phyloP scores from a whole-genome alignment of 345 rosid species.

The Lagerstroemia speciosa region DNA sequence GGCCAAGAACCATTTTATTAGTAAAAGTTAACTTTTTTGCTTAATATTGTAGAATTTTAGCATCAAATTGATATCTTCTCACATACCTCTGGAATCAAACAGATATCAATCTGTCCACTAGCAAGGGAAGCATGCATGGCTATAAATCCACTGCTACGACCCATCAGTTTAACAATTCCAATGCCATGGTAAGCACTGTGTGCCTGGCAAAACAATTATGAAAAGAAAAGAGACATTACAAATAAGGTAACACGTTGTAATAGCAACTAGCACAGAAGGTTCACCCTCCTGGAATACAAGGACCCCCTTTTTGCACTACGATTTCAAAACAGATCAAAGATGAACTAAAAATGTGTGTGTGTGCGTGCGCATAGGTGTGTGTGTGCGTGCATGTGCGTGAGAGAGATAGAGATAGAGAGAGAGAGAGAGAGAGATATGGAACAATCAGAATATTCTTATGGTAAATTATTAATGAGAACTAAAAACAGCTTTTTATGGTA shows the following conservation, averaged over 20 bases:
- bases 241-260: not conserved
- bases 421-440: too few relatives aligned
- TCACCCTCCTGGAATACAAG: not conserved
- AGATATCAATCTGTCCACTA: slow-evolving; percentile 92
- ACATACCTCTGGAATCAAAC: slow-evolving; percentile 96
- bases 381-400: too few relatives aligned
- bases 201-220: slow-evolving; percentile 34
- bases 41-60: not conserved
- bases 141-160: slow-evolving; percentile 93
- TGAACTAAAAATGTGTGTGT: too few relatives aligned
- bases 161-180: slow-evolving; percentile 94
- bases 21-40: not conserved
- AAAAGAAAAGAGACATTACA: not conserved
- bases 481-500: not conserved
- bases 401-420: too few relatives aligned
- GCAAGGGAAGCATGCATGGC: slow-evolving; percentile 99
- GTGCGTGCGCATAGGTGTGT: too few relatives aligned
- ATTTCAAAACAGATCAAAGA: not conserved
- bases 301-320: not conserved
- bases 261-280: not conserved
- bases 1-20: slow-evolving; percentile 6
- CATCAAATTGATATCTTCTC: not conserved
- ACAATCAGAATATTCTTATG: not conserved
- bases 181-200: slow-evolving; percentile 98
- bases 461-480: not conserved